A percentile compares a stretch with the other conserved stretches of the same genome.
phyloP scores from a whole-genome alignment of 257 asterid genomes.

The Henckelia pumila region DNA sequence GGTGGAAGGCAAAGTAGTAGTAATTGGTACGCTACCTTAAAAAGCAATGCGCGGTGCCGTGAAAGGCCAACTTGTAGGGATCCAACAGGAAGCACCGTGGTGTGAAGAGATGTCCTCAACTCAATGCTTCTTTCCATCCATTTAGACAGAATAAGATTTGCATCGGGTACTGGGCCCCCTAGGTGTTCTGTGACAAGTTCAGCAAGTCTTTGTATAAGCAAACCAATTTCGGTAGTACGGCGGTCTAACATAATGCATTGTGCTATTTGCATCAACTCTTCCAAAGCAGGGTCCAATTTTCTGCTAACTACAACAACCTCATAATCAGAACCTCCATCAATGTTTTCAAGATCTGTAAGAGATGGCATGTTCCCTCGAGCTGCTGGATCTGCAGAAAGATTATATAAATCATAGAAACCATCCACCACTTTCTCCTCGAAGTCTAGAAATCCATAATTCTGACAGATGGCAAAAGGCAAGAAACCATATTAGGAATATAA shows the following conservation, averaged over 20 bases:
- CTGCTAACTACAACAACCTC: constrained; percentile 83
- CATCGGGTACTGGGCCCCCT: constrained; percentile 96
- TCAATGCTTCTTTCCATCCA: constrained; percentile 87
- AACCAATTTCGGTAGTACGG: constrained; percentile 53
- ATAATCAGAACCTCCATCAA: constrained; percentile 59
- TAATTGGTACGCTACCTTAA: constrained; percentile 57
- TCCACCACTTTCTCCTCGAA: constrained; percentile 88
- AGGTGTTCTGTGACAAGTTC: constrained; percentile 91
- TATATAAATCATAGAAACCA: constrained; percentile 91
- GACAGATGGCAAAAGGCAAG: constrained; percentile 23
- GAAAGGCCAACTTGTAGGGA: constrained; percentile 83
- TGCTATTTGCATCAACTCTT: constrained; percentile 87
- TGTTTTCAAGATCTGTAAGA: constrained; percentile 77
- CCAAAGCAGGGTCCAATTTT: constrained; percentile 79
- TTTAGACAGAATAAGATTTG: constrained; percentile 63
- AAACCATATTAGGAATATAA: constrained; percentile 8
- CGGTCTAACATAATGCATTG: constrained; percentile 74
- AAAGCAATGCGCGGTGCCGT: constrained; percentile 97
- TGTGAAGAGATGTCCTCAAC: constrained; percentile 84
- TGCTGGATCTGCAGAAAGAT: constrained; percentile 59
- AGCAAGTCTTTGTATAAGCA: constrained; percentile 78
- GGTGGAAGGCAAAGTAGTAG: constrained; percentile 4
- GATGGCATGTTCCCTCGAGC: constrained; percentile 89
- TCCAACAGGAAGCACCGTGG: constrained; percentile 87
- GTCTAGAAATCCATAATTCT: constrained; percentile 87